These are phyloP conservation scores for Lactarius pseudohatsudake DNA, from an alignment of 768 basidiomycete genomes.

Conservation along the genomic window DNA sequence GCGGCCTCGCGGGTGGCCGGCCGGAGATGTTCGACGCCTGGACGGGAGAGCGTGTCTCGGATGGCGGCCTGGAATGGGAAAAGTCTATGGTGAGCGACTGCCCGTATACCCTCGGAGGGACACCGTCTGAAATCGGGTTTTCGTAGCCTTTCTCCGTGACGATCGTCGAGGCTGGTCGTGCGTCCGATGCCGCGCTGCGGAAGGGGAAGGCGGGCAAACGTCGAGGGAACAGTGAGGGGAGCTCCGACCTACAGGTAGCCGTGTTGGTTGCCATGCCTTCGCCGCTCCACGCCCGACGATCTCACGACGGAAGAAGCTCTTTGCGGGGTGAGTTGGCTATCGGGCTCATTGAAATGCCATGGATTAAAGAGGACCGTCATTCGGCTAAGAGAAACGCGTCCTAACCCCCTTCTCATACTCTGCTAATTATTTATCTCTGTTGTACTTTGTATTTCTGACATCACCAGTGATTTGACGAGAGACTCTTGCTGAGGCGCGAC, in stretches of 20 bases:
- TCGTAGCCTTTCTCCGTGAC: conserved; percentile 21
- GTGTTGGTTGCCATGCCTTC: conserved; percentile 30
- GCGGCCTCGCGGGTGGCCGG: not conserved
- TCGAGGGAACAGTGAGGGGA: not conserved
- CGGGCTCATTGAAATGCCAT: conserved; percentile 21
- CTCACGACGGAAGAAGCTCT: not conserved
- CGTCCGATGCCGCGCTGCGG: not conserved
- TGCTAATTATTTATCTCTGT: not conserved
- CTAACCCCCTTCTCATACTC: not conserved
- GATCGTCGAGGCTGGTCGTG: not conserved
- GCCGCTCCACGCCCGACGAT: not conserved
- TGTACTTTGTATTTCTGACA: not conserved
- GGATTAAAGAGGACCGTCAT: conserved; percentile 3
- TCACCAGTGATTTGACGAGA: not conserved
- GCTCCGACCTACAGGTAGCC: conserved; percentile 17
- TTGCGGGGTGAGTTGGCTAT: conserved; percentile 18
- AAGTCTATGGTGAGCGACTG: conserved; percentile 6
- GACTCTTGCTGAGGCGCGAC: not conserved
- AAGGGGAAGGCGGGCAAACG: not conserved
- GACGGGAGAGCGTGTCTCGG: not conserved
- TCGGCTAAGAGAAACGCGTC: not conserved
- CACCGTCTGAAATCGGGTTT: too few relatives aligned
- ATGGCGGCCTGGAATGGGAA: conserved; percentile 12
- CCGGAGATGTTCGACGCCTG: conserved; percentile 27
- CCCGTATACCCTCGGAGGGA: too few relatives aligned